A percentile compares a stretch with the other conserved stretches of the same genome.
Conservation (phyloP, 2,329 filamentous ascomycete genomes). For the Elsinoe arachidis region DNA sequence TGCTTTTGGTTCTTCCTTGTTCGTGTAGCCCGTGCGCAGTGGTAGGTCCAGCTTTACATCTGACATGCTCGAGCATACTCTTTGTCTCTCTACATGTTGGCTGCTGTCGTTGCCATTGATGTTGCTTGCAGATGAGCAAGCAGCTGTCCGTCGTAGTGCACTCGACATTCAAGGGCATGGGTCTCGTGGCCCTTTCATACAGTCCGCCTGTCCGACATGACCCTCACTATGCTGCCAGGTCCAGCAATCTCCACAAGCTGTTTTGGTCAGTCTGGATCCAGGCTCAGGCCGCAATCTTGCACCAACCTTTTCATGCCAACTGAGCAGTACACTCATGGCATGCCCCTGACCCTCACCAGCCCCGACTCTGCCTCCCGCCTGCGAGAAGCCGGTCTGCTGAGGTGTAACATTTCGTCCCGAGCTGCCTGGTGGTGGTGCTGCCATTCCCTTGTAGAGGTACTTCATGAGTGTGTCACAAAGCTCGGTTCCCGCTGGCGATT, state of each 20-base stretch:
- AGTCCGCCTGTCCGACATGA: constrained; percentile 92
- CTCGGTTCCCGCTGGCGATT: constrained; percentile 70
- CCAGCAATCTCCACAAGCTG: constrained; percentile 84
- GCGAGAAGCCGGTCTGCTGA: constrained; percentile 81
- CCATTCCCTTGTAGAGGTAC: constrained; percentile 94
- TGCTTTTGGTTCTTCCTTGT: too few species aligned
- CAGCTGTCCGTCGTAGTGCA: too few species aligned
- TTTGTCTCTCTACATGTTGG: too few species aligned
- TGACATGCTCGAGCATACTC: too few species aligned
- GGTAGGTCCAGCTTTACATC: too few species aligned
- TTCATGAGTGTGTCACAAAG: constrained; percentile 92
- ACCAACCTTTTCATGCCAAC: constrained; percentile 86
- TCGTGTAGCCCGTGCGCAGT: too few species aligned
- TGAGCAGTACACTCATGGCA: constrained; percentile 91
- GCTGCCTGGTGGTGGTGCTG: constrained; percentile 28
- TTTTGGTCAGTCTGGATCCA: constrained; percentile 14
- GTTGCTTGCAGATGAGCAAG: too few species aligned
- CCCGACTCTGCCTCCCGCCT: constrained; percentile 51
- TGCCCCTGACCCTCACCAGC: constrained; percentile 65
- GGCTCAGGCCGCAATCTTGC: too few species aligned
- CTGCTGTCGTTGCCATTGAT: too few species aligned
- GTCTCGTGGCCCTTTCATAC: constrained; percentile 46
- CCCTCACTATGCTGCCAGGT: constrained; percentile 76
- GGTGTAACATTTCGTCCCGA: constrained; percentile 47
- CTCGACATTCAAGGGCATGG: too few species aligned